Percentiles rank a stretch among this genome's conserved stretches.
Evolutionary conservation across 176 grass and related monocot species (phyloP).

Genomic region (Oryza glaberrima): DNA sequence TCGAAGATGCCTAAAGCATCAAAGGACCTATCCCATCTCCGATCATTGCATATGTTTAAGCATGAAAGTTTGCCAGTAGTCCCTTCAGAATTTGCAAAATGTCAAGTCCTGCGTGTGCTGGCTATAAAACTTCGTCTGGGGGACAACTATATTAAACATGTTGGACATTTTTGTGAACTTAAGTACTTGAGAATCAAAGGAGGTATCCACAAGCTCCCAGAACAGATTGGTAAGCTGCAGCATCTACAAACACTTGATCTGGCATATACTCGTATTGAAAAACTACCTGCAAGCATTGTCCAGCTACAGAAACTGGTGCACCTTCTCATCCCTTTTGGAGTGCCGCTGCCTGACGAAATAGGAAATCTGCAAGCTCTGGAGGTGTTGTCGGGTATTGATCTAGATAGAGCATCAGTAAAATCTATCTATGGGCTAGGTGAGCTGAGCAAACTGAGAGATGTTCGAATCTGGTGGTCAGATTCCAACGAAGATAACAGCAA

Average conservation of each 20-base stretch:
- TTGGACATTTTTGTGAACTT: neutral
- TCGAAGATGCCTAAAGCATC: neutral
- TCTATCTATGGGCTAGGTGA: neutral
- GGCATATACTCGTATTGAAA: accelerated
- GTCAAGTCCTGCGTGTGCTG: constrained; percentile 1
- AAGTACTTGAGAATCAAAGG: neutral
- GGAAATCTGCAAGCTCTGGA: neutral
- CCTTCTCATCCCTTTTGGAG: accelerated
- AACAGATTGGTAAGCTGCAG: neutral
- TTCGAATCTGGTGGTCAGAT: accelerated
- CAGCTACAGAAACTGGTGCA: constrained; percentile 3
- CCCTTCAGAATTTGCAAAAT: neutral
- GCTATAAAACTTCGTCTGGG: neutral
- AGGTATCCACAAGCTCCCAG: neutral
- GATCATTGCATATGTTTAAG: constrained; percentile 21
- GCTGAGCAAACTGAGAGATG: constrained; percentile 4
- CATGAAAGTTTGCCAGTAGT: too few species aligned
- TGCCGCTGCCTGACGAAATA: neutral
- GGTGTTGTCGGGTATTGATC: accelerated
- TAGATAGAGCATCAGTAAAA: neutral
- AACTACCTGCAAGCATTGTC: neutral
- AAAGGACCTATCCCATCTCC: neutral
- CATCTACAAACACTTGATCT: constrained; percentile 21
- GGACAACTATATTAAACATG: neutral
- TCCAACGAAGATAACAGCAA: too few species aligned